Base-by-base conservation (phyloP, 176 grass and related monocot species). In the Cenchrus fungigraminus region DNA sequence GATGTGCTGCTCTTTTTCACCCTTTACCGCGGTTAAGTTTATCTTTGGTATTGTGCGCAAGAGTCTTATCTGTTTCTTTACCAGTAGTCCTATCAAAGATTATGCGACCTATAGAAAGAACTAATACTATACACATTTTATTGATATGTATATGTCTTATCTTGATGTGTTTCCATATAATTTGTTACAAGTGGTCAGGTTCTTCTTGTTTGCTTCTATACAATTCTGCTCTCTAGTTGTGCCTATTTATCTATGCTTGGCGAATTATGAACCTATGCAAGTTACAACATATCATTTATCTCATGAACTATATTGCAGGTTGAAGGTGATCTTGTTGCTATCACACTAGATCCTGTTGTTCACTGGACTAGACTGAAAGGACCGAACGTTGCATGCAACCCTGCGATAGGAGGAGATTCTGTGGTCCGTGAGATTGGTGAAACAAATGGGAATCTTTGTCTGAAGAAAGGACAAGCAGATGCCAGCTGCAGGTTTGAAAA, bases 261-360 rank as follows among this genome's bases (percentile, higher is more conserved):
- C 12, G 1, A 10, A 68, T 82, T 68, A 47, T 29, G 6, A 79
- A 77, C 76, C 82, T 60, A 62, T 59, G 73, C 50, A 40, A 40
- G 55, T 58, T 20, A 58, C 17, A 58, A 20, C 55, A 58, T 50
- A 51, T 59, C 70, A 34, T 86, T 72, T 65, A 54, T 86, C 73
- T 85, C 61, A 31, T 74, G 68, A 65, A 50, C 70, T 71, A 61
- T 67, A 16, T 84, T 85, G 43, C 89, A 96, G 97, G 80, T 96
- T 61, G 97, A 99, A 92, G 97, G 97, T 82, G 97, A 99, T 92
- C 12, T 87, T 86, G 97, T 98, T 78, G 97, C 93, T 78, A 59
- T 98, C 43, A 84, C 74, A 19, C 12, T 98, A 70, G 93, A 96
- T 82, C 97, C 93, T 91, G 81, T 92, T 68, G 60, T 57, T 77